Evolutionary conservation across 345 rosid species (phyloP), one percentile per base, ranked within the genome.

Genomic region (Eutrema heterophyllum): DNA sequence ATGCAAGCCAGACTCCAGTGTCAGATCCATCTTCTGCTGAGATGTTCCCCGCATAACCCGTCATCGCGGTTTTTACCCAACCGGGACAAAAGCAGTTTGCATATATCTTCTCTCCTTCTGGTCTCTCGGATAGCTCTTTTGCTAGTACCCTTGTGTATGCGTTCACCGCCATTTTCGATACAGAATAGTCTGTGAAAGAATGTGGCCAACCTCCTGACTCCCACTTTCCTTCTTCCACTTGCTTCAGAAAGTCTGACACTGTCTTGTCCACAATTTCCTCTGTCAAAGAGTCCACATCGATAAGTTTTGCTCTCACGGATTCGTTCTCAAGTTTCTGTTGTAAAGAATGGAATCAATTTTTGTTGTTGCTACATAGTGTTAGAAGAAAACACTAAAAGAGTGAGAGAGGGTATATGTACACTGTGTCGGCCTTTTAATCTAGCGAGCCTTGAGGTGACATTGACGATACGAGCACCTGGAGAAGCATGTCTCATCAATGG

Each of bases 61-160:
- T 92, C 97, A 95, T 84, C 0, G 97, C 96, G n/a, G 97, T 95
- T 83, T 86, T 95, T 10, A 88, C 99, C 99, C 94, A 90, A 49
- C 99, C 99, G 0, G 99, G 99, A 74, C 99, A 95, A 81, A 84
- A 95, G 64, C 96, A 90, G 70, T 95, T 95, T 61, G 88, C 81
- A 59, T 81, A 84, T 57, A 95, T 88, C 83, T 88, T 90, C 78
- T 84, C 63, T 39, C 91, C 99, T 24, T 90, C 97, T 4, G 89
- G 86, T 46, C 91, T 88, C 56, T 85, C 81, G 0, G 80, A 75
- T 6, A 95, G 77, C 53, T 78, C 77, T 72, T 79, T 86, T 0
- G 92, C 94, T 84, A 90, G 50, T 48, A 90, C 59, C 76, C 97
- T 81, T 1, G 97, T 92, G 82, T 75, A 87, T 35, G 88, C 79